These are phyloP conservation scores for Cutaneotrichosporon daszewskae DNA, from an alignment of 1,284 basidiomycete species.

Conservation along the genomic window DNA sequence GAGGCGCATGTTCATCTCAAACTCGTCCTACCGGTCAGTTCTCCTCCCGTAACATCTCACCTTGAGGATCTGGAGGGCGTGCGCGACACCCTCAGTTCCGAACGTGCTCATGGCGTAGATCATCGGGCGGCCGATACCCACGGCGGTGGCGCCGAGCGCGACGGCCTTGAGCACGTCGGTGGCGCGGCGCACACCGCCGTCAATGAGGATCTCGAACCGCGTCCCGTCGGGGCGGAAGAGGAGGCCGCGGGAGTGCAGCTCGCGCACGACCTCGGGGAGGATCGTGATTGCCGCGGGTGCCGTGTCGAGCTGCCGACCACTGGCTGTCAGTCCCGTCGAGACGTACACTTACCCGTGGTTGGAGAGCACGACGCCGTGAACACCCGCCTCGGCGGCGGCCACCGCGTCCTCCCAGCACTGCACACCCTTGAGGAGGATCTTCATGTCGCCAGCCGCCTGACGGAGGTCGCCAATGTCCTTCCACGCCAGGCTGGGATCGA, in stretches of 20 bases:
- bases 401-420: constrained; percentile 93
- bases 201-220: constrained; percentile 82
- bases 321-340: neutral
- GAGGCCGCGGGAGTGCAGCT: constrained; percentile 62
- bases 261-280: constrained; percentile 75
- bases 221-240: constrained; percentile 35
- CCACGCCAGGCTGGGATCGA: constrained; percentile 85
- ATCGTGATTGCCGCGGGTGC: constrained; percentile 85
- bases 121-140: constrained; percentile 68
- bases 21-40: constrained; percentile 63
- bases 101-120: constrained; percentile 85
- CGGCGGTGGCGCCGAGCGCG: constrained; percentile 81
- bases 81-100: constrained; percentile 71
- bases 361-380: constrained; percentile 71
- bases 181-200: constrained; percentile 85
- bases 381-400: constrained; percentile 73
- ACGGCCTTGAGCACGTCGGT: constrained; percentile 90
- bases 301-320: constrained; percentile 83
- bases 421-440: constrained; percentile 85
- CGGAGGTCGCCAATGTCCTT: constrained; percentile 81
- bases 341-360: constrained; percentile 14
- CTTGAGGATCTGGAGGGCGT: constrained; percentile 68
- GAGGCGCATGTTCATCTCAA: constrained; percentile 87
- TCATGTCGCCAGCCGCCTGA: constrained; percentile 78
- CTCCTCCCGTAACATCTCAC: constrained; percentile 50